Base-by-base conservation (phyloP, 2,329 filamentous ascomycete species). In the Penicillium crustosum region DNA sequence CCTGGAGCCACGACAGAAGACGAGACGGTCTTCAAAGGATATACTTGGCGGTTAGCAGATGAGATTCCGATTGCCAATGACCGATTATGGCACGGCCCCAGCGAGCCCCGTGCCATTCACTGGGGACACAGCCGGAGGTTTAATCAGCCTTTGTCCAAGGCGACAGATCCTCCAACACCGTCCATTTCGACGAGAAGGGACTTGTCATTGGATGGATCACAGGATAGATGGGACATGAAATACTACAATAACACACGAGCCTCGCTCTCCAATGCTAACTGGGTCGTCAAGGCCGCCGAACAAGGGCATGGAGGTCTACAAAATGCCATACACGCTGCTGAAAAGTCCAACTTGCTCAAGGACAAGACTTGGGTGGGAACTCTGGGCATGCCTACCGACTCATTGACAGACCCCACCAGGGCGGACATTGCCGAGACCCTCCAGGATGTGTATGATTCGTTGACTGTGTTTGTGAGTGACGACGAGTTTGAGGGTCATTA, bases 401-500 rank as follows among this genome's bases (percentile, higher is more conserved):
- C 87, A 15, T 81, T 97, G 15, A 85, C 87, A 49, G 86, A 88
- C 1, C 82, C 87, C 66, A 87, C 90, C 68, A 93, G 89, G 70
- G 82, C 89, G 55, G 90, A 93, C 57, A 96, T 97, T 62, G 86
- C 90, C 64, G 89, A 93, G 69, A 86, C 84, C 36, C 79, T 97
- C 3, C 86, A 89, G 42, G 89, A 88, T 23, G 90, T 96, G 69
- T 87, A 89, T 72, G 86, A 95, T 66, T 92, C 91, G 68, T 76
- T 95, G 62, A 86, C 89, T 2, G 91, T 97, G 31, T 96, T 89
- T 72, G 89, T 90, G 74, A 89, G 86, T 60, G 93, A 97, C 77
- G 91, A 89, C 72, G 92, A 97, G 75, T 91, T 96, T 69, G 89
- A 96, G 68, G 92, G 92, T 0, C 92, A 96, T 76, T 97, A 97